Base-by-base conservation (phyloP, 768 basidiomycete genomes). In the Tulasnella sp. region DNA sequence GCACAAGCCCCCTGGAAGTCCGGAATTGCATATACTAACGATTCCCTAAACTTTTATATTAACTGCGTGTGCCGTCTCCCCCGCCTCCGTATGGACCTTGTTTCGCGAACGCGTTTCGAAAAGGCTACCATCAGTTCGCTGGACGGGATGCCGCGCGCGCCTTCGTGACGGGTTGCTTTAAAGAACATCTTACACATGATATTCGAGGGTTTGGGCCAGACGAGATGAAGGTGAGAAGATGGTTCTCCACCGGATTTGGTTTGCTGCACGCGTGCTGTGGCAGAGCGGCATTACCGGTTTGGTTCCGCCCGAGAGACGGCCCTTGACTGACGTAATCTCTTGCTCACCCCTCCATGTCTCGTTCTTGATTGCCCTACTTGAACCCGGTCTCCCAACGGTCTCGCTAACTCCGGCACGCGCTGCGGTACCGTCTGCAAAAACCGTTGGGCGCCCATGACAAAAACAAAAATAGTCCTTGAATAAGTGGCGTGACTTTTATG, bases 91-190 rank as follows among this genome's bases (percentile, higher is more conserved):
- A 19, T 74, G 10, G 39, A 31, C 10, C 21, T 9, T 39, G 36
- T n/a, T 42, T 12, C n/a, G 34, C 19, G 72, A 27, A 71, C 71
- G 34, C 71, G 24, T 19, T n/a, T 24, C 38, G 21, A 74, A 3
- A 58, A 76, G 84, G 85, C 19, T 88, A 88, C 80, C 81, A 84
- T 75, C 82, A 81, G 82, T 85, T 82, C 56, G 92, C 94, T 81
- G 96, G 97, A 18, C 85, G 89, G 76, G 96, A 98, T 85, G 95
- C 94, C n/a, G 93, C 94, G 38, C 88, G 97, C 82, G 93, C 96
- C 0, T 99, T 95, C 85, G 94, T 90, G 71, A 99, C 97, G 2
- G 96, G 96, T 14, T 99, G 97, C 84, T 98, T 98, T 87, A 89
- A 91, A 82, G 90, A 90, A 5, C 97, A 99, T 86, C 90, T 91